Conservation (phyloP, 352 stramenopile genomes). For the Phytophthora sp. region DNA sequence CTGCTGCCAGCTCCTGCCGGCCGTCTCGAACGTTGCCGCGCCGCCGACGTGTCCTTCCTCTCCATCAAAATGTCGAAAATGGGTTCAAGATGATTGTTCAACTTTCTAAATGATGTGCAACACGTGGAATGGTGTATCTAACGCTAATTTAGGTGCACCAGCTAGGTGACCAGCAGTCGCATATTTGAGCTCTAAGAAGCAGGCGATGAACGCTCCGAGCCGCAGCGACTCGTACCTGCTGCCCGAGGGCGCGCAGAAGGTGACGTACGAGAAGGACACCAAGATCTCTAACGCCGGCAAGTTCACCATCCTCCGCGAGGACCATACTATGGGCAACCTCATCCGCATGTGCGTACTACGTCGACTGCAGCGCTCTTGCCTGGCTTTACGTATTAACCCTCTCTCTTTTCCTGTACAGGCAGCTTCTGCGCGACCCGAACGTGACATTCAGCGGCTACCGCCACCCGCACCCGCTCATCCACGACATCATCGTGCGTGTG, state of each 20-base stretch:
- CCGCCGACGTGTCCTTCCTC: not conserved
- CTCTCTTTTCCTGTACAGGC: constrained; percentile 41
- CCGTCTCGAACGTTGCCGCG: constrained; percentile 2
- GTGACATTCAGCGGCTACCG: constrained; percentile 96
- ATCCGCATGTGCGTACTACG: constrained; percentile 93
- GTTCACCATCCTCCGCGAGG: constrained; percentile 98
- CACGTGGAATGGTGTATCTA: not conserved
- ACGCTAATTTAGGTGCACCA: not conserved
- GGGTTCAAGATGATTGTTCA: not conserved
- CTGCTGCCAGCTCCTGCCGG: not conserved
- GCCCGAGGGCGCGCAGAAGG: constrained; percentile 88
- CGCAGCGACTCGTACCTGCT: constrained; percentile 88
- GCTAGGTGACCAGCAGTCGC: constrained; percentile 5
- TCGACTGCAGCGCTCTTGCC: not conserved
- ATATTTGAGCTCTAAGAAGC: constrained; percentile 13
- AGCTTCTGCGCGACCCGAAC: constrained; percentile 89
- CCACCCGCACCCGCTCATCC: constrained; percentile 96
- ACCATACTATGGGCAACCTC: constrained; percentile 98
- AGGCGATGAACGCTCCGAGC: constrained; percentile 82
- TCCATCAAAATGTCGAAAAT: constrained; percentile 36
- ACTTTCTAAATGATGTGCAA: not conserved
- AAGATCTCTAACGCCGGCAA: constrained; percentile 98
- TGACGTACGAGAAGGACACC: constrained; percentile 96
- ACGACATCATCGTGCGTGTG: constrained; percentile 96
- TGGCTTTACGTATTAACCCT: not conserved